Base-by-base conservation (phyloP, 208 protist genomes). In the Leptomonas seymouri region DNA sequence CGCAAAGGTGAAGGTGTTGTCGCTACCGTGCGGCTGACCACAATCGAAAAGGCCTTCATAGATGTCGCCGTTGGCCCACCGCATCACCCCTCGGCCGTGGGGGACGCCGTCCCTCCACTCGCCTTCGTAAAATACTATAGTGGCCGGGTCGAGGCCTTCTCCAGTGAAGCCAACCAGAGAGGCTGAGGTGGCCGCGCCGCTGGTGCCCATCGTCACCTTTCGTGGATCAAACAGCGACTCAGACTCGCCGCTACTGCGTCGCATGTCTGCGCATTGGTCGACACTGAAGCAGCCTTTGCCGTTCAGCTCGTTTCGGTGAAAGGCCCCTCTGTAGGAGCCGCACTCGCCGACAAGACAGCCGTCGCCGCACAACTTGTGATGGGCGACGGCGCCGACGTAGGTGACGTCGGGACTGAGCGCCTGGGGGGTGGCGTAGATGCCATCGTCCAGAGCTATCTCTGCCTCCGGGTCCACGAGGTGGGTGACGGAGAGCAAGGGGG, bases 11-110 rank as follows among this genome's bases (percentile, higher is more conserved):
- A 69, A 80, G 5, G 57, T 59, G 67, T 50, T 72, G 42, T 51
- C 61, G 7, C 31, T 44, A 16, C 75, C 85, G 55, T 85, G 63
- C 8, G 71, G 82, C 45, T 74, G 57, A n/a, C 77, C 78, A 31
- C 49, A 39, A 12, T 45, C 36, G 59, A 90, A 89, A 6, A 23
- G 14, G 25, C 82, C 82, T 0, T 65, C 73, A 71, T 89, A 89
- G 21, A n/a, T 28, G 60, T 85, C 77, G 7, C 76, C 87, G 57
- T 71, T 81, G 18, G 46, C 31, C 61, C 55, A 74, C 31, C 31
- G 16, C 67, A 74, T 74, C 31, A 41, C 28, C 20, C 48, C 49
- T 23, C 21, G 51, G 58, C 57, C 28, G 8, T 67, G 50, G 41
- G 58, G 67, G 14, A 74, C 50, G 25, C 50, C 58, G 36, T 72